These are phyloP conservation scores for Tremella yokohamensis DNA, from an alignment of 768 basidiomycete genomes.

Conservation along the genomic window DNA sequence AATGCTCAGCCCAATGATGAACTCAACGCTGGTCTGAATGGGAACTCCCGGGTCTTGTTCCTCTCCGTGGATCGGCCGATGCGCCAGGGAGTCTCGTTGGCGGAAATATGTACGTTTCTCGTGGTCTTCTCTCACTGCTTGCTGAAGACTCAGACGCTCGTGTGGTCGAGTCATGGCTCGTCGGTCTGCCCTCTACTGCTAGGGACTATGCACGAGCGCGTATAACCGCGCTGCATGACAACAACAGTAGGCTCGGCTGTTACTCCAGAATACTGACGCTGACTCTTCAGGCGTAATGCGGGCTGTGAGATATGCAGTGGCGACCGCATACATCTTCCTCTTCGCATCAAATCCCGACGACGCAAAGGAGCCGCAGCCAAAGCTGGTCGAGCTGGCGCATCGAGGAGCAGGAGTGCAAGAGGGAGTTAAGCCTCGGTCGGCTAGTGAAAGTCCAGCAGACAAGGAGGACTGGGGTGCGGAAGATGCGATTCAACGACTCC, in stretches of 20 bases:
- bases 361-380: constrained; percentile 12
- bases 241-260: constrained; percentile 12
- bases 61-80: constrained; percentile 14
- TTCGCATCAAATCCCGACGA: constrained; percentile 14
- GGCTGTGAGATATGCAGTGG: constrained; percentile 23
- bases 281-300: constrained; percentile 22
- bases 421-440: constrained; percentile 3
- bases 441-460: neutral
- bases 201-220: constrained; percentile 19
- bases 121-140: neutral
- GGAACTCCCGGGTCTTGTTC: constrained; percentile 17
- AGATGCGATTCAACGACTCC: constrained; percentile 14
- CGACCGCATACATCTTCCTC: constrained; percentile 28
- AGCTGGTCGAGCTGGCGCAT: constrained; percentile 24
- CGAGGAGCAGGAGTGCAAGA: constrained; percentile 23
- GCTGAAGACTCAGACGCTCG: constrained; percentile 15
- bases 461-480: neutral
- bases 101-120: constrained; percentile 23
- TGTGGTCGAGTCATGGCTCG: constrained; percentile 31
- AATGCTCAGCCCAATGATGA: no score
- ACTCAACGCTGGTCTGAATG: no score
- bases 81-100: constrained; percentile 23
- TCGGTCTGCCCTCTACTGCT: constrained; percentile 21
- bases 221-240: constrained; percentile 21
- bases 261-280: neutral